Conservation (phyloP, 2,329 filamentous ascomycete genomes). For the Aspergillus vadensis region DNA sequence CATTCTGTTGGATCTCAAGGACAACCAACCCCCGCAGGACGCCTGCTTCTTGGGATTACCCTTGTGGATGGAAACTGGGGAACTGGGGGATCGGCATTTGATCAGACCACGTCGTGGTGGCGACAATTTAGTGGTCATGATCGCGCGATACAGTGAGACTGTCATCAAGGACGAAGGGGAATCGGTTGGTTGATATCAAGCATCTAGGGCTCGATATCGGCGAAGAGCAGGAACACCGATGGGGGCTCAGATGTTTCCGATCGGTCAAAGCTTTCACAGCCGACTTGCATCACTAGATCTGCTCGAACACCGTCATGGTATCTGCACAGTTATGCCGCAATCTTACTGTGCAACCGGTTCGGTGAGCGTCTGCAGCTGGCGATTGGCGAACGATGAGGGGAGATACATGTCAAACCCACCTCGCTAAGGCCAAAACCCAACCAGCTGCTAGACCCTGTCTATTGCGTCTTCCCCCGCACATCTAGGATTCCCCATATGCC, state of each 20-base stretch:
- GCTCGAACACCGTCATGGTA: no score
- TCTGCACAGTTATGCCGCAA: no score
- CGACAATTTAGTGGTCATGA: no score
- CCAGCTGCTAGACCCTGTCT: background rate
- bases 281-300: no score
- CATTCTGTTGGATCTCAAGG: background rate
- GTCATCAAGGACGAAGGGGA: background rate
- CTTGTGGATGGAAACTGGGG: background rate
- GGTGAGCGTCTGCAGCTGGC: no score
- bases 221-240: no score
- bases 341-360: no score
- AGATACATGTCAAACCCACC: background rate
- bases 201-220: background rate
- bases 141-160: no score
- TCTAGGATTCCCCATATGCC: background rate
- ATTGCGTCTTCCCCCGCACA: background rate
- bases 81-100: background rate
- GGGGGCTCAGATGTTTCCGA: no score
- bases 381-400: background rate
- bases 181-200: background rate
- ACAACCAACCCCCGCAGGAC: background rate
- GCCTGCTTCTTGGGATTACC: background rate
- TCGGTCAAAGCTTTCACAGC: no score
- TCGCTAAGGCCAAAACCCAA: background rate
- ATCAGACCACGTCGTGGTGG: no score